Evolutionary conservation across 441 rosid genomes (phyloP), one percentile per base, ranked within the genome.

Genomic region (Viola pubescens): DNA sequence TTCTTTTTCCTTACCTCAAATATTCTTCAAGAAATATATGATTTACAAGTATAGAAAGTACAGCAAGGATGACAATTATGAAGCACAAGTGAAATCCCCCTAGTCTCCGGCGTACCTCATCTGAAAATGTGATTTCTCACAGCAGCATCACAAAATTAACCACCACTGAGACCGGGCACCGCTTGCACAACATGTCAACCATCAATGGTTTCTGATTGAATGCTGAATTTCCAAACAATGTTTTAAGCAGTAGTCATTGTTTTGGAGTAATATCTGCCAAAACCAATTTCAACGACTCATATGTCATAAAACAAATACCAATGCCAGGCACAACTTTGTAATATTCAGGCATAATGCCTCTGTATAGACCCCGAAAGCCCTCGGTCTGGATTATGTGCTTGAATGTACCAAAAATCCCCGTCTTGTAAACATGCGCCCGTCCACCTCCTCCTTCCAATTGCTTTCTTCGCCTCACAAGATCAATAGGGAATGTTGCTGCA

Each of bases 381-480:
- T 92, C 98, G 0, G 78, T 73, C 75, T 64, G 65, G 51, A 87
- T 56, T 46, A 92, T 87, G 70, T 87, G 86, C 77, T 72, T 81
- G 16, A 92, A 72, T 59, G 82, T 92, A 11, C 97, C 97, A 8
- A 74, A 67, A 70, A 92, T 74, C 26, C 97, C 88, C 0, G 91
- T 84, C 58, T 70, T 77, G 79, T 92, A 92, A 61, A 92, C 81
- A 5, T 81, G 85, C 47, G 82, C 95, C 63, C 84, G 68, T 49
- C 98, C 96, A 19, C 95, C 95, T 5, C 82, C 87, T 54, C 98
- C 98, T 81, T 89, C 97, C 73, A 92, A 73, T 68, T 92, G 97
- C 77, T 85, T 92, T 69, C 97, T 73, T 52, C 95, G 77, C 68
- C 98, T 85, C 77, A 87, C 88, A 63, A 89, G 89, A 79, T 92